phyloP scores from a whole-genome alignment of 306 rosid species.

The Cicer cuneatum region DNA sequence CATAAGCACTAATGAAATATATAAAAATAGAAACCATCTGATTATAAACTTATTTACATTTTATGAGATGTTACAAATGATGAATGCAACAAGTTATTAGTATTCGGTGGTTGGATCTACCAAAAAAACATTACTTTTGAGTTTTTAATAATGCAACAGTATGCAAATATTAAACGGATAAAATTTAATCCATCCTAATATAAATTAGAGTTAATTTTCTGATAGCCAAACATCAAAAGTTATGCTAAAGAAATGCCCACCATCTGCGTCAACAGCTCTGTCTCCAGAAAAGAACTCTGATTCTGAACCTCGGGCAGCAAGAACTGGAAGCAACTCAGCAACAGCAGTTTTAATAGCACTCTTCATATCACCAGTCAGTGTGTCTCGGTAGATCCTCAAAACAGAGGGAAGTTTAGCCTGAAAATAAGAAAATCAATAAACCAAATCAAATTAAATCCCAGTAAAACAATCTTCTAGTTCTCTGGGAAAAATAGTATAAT shows the following conservation, averaged over 20 bases:
- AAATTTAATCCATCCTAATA: constrained; percentile 2
- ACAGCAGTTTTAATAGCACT: constrained; percentile 91
- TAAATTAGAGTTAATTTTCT: constrained; percentile 11
- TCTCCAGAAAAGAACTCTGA: constrained; percentile 83
- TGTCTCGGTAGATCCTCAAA: constrained; percentile 91
- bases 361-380: constrained; percentile 96
- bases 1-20: background rate
- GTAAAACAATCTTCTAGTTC: constrained; percentile 14
- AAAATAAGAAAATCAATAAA: constrained; percentile 43
- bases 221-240: constrained; percentile 35
- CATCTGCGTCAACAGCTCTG: constrained; percentile 79
- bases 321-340: constrained; percentile 92
- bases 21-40: background rate
- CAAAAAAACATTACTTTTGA: background rate
- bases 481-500: background rate
- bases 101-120: constrained; percentile 1
- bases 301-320: constrained; percentile 75
- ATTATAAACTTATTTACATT: constrained; percentile 2
- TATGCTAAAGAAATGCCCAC: constrained; percentile 59
- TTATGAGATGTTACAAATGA: background rate
- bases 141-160: background rate
- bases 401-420: constrained; percentile 98
- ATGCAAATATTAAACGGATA: background rate
- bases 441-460: constrained; percentile 34
- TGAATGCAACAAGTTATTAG: background rate